Evolutionary conservation across 176 grass and related monocot species (phyloP).

Genomic region (Sorghum bicolor): Sorghum_bicolor_NCBIv3 NC_012871.2:53941001-53941500

Average conservation of each 20-base stretch:
- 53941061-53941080: conserved; percentile 31
- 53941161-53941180: conserved; percentile 35
- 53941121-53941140: conserved; percentile 40
- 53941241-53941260: background rate
- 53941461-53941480: conserved; percentile 9
- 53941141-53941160: conserved; percentile 18
- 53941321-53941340: conserved; percentile 3
- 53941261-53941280: background rate
- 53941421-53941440: conserved; percentile 38
- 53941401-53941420: background rate
- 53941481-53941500: background rate
- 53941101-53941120: background rate
- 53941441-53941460: background rate
- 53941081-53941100: background rate
- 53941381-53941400: background rate
- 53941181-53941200: conserved; percentile 20
- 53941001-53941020: conserved; percentile 42
- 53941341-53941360: background rate
- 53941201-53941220: conserved; percentile 18
- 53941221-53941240: background rate
- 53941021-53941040: background rate
- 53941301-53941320: background rate
- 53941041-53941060: conserved; percentile 3
- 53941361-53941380: background rate
- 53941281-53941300: conserved; percentile 10